Evolutionary conservation across 2,329 filamentous ascomycete species (phyloP).

Genomic region (Neofusicoccum parvum): DNA sequence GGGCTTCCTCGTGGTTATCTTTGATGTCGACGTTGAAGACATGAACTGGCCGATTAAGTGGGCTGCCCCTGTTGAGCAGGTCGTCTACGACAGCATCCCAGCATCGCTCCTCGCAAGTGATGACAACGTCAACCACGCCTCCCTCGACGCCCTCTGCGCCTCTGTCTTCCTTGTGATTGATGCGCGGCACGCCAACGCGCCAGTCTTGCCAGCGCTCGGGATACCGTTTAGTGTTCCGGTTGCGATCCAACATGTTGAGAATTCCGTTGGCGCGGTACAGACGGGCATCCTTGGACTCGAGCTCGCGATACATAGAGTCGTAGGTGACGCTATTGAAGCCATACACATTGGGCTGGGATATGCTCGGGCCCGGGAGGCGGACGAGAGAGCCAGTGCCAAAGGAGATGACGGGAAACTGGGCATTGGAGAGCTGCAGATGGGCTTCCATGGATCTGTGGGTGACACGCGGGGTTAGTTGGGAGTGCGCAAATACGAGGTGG

Average conservation of each 20-base stretch:
- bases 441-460: conserved; percentile 86
- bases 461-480: conserved; percentile 25
- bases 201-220: conserved; percentile 98
- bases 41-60: conserved; percentile 89
- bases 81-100: conserved; percentile 98
- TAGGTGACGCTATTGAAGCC: conserved; percentile 98
- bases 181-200: conserved; percentile 80
- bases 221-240: conserved; percentile 88
- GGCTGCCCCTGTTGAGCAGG: conserved; percentile 79
- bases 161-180: conserved; percentile 70
- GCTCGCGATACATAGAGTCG: conserved; percentile 89
- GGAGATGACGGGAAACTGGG: conserved; percentile 89
- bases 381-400: conserved; percentile 96
- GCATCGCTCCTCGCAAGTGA: conserved; percentile 96
- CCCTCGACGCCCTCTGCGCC: conserved; percentile 82
- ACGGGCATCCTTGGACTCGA: conserved; percentile 79
- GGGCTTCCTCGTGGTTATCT: conserved; percentile 96
- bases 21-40: conserved; percentile 98
- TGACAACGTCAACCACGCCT: conserved; percentile 88
- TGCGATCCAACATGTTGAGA: conserved; percentile 92
- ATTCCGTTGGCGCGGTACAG: conserved; percentile 92
- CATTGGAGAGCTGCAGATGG: conserved; percentile 86
- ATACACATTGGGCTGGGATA: conserved; percentile 95
- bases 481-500: not conserved
- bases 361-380: conserved; percentile 85